phyloP scores from a whole-genome alignment of 345 rosid species.

The Brassica incana region DNA sequence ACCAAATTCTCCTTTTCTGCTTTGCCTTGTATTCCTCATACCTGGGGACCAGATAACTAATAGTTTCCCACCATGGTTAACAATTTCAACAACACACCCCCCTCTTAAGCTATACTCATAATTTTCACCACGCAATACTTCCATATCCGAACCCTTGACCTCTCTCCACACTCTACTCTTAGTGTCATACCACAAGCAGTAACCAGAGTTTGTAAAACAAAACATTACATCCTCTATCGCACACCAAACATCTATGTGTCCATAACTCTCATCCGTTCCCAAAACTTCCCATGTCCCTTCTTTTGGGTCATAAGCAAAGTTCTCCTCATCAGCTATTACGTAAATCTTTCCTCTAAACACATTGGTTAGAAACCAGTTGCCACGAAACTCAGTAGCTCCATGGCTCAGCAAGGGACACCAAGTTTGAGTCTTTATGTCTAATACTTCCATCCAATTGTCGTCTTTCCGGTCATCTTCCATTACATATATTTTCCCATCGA shows the following conservation, averaged over 20 bases:
- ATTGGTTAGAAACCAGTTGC: neutral
- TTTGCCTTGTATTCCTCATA: neutral
- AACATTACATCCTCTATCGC: neutral
- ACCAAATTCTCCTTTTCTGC: neutral
- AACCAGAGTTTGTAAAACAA: neutral
- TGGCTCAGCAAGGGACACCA: neutral
- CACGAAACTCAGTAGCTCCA: neutral
- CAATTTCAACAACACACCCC: neutral
- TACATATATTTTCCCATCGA: neutral
- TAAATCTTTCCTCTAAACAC: neutral
- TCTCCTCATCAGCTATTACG: neutral
- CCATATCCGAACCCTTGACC: neutral
- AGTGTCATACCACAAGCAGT: neutral
- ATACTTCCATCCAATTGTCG: neutral
- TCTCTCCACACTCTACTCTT: neutral
- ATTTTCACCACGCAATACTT: neutral
- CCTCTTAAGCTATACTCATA: neutral
- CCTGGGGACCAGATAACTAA: neutral
- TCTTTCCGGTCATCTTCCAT: neutral
- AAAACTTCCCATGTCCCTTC: neutral
- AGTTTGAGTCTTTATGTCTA: neutral
- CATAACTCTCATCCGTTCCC: neutral
- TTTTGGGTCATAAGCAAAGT: neutral
- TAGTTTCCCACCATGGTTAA: neutral
- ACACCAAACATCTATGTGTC: neutral